Base-by-base conservation (phyloP, 192 early-diverging fungal genomes). In the Umbelopsis sp. region DNA sequence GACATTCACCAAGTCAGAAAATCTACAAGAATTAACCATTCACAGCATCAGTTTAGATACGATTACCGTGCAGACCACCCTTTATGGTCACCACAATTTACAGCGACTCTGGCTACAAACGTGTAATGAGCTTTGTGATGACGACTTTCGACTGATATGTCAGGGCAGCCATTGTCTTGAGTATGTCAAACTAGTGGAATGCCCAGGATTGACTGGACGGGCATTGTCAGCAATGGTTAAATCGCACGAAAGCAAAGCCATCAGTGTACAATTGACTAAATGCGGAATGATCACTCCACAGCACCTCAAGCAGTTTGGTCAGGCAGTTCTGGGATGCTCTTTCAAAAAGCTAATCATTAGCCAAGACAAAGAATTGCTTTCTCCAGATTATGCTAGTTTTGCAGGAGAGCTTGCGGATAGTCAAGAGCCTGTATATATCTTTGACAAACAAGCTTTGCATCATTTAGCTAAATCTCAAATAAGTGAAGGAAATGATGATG, bases 81-180 rank as follows among this genome's bases (percentile, higher is more conserved):
- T 61, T 35, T 61, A 30, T 35, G 55, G 55, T 35, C 55, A 61
- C 16, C 12, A 15, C 18, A 22, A 61, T 15, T 25, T 61, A 33
- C 55, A 30, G 12, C 27, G 13, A n/a, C 33, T 61, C 13, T 35
- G 11, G 18, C 55, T 61, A 12, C 23, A 61, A 35, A 30, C 55
- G 25, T 35, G 55, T 18, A 4, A 61, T 3, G 30, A 35, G 4
- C 55, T 61, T 12, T 35, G 55, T 61, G 55, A 61, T 12, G 55
- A 61, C 18, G 55, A 61, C 13, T 37, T 61, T 61, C 55, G 55
- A 35, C 18, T 61, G 13, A 61, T 61, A 6, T 61, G 55, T 33
- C 21, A 61, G n/a, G 35, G 55, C 15, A 61, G 55, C 55, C 55
- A 37, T 18, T 61, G 18, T 35, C 55, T 61, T 16, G 55, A 61